Percentiles rank a stretch among this genome's conserved stretches.
phyloP scores from a whole-genome alignment of 1,284 basidiomycete genomes.

The Melampsora abietis-canadensis region DNA sequence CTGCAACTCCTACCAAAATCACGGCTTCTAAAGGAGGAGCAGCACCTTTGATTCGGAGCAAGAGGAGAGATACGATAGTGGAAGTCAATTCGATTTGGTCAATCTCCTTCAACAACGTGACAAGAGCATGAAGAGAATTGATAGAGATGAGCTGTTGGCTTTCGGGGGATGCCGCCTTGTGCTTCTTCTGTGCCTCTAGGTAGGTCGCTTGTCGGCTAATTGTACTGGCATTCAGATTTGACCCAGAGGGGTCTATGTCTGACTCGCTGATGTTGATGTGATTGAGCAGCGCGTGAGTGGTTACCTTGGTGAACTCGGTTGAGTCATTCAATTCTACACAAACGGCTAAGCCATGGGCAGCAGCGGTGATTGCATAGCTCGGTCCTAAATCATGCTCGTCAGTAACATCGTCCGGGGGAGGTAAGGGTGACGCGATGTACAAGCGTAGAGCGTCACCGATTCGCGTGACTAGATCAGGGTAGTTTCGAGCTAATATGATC shows the following conservation, averaged over 20 bases:
- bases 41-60: constrained; percentile 78
- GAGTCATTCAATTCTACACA: constrained; percentile 35
- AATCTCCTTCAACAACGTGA: constrained; percentile 20
- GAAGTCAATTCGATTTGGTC: constrained; percentile 35
- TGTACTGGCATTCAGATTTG: constrained; percentile 3
- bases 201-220: neutral
- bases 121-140: constrained; percentile 24
- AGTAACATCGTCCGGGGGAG: constrained; percentile 8
- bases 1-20: constrained; percentile 85
- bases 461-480: constrained; percentile 17
- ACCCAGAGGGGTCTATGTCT: constrained; percentile 12
- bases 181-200: neutral
- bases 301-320: constrained; percentile 19
- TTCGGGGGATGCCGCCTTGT: constrained; percentile 26
- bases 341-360: constrained; percentile 32
- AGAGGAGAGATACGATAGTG: constrained; percentile 72
- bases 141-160: constrained; percentile 29
- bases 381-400: neutral
- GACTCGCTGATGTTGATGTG: constrained; percentile 17
- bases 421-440: constrained; percentile 28
- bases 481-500: constrained; percentile 34
- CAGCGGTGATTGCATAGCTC: constrained; percentile 14
- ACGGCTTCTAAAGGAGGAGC: constrained; percentile 83
- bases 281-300: constrained; percentile 35
- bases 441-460: constrained; percentile 22